These are phyloP conservation scores for Talaromyces sp. DNA, from an alignment of 2,329 filamentous ascomycete species.

Conservation along the genomic window DNA sequence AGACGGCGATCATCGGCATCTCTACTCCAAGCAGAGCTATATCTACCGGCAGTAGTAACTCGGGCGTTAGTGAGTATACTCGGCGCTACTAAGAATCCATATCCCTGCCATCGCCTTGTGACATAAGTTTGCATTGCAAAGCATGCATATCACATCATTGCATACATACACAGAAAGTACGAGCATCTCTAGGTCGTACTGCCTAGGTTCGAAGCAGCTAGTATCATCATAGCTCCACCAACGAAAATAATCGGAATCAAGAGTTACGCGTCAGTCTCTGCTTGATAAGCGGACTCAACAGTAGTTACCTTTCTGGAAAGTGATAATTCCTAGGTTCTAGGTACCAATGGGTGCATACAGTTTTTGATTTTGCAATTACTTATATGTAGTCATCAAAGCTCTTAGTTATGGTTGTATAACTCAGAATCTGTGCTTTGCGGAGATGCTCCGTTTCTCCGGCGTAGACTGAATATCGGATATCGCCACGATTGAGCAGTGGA, in stretches of 20 bases:
- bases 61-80: neutral
- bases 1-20: neutral
- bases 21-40: neutral
- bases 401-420: too few species aligned
- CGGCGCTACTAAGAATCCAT: neutral
- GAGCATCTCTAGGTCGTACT: neutral
- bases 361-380: too few species aligned
- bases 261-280: neutral
- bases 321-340: neutral
- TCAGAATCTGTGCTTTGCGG: too few species aligned
- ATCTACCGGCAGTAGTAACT: neutral
- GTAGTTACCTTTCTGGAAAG: neutral
- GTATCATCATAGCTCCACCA: neutral
- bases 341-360: too few species aligned
- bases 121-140: neutral
- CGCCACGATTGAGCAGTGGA: neutral
- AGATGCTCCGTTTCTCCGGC: neutral
- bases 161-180: neutral
- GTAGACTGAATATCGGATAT: neutral
- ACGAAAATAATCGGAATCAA: neutral
- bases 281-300: slow-evolving; percentile 1
- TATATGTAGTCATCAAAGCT: too few species aligned
- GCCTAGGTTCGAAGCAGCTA: slow-evolving; percentile 2
- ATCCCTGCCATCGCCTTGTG: neutral
- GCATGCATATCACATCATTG: neutral